Conservation (phyloP, 495 filamentous ascomycete species). For the Aspergillus sclerotioniger region DNA sequence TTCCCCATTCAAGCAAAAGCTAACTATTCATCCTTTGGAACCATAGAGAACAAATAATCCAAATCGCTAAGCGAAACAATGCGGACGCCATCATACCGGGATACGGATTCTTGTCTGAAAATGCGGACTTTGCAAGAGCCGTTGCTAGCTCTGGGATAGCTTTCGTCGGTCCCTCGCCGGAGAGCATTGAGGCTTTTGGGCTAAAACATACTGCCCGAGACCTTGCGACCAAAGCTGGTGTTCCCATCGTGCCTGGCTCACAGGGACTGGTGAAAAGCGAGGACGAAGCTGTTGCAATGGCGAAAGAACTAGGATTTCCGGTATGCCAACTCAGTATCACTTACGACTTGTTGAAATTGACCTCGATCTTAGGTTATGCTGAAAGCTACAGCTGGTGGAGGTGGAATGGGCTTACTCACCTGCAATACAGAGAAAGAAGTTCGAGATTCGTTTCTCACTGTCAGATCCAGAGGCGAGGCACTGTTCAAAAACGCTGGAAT, state of each 20-base stretch:
- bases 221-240: slow-evolving; percentile 47
- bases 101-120: slow-evolving; percentile 61
- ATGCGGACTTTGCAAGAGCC: slow-evolving; percentile 52
- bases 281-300: slow-evolving; percentile 42
- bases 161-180: slow-evolving; percentile 53
- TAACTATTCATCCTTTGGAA: not conserved
- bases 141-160: slow-evolving; percentile 48
- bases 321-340: slow-evolving; percentile 15
- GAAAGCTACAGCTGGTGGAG: slow-evolving; percentile 58
- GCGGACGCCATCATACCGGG: slow-evolving; percentile 54
- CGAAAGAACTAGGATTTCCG: slow-evolving; percentile 49
- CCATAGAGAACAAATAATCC: slow-evolving; percentile 44
- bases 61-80: slow-evolving; percentile 41
- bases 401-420: slow-evolving; percentile 55
- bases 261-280: slow-evolving; percentile 45
- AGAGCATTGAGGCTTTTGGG: slow-evolving; percentile 54
- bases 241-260: slow-evolving; percentile 55
- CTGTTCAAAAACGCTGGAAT: slow-evolving; percentile 47
- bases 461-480: slow-evolving; percentile 37
- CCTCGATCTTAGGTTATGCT: slow-evolving; percentile 43
- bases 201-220: slow-evolving; percentile 56
- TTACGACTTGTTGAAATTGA: not conserved
- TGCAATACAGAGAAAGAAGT: slow-evolving; percentile 37
- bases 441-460: slow-evolving; percentile 33
- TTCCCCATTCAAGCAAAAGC: not conserved